phyloP scores from a whole-genome alignment of 345 rosid genomes.

The Clarkia xantiana region DNA sequence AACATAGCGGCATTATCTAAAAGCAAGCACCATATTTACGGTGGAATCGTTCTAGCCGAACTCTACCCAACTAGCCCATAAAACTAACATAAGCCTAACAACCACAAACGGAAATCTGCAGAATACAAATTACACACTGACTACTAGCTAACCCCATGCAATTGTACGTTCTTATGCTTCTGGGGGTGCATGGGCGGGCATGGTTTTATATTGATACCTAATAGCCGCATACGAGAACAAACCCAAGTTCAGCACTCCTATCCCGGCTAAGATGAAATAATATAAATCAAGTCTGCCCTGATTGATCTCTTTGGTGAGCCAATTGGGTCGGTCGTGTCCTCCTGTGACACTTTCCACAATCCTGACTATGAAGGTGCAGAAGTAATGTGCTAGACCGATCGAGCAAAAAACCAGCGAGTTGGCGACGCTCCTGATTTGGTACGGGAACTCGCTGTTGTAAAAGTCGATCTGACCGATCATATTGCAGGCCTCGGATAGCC shows the following conservation, averaged over 20 bases:
- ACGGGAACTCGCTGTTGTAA: conserved; percentile 46
- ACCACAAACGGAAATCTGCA: too few species aligned
- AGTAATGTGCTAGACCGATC: conserved; percentile 20
- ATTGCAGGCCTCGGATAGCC: conserved; percentile 46
- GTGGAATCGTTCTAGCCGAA: too few species aligned
- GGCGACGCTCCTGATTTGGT: conserved; percentile 45
- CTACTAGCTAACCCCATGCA: too few species aligned
- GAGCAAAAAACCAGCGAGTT: conserved; percentile 35
- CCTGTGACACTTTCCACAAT: conserved; percentile 26
- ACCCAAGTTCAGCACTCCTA: conserved; percentile 30
- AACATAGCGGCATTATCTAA: too few species aligned
- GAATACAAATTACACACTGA: too few species aligned
- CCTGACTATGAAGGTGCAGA: conserved; percentile 21
- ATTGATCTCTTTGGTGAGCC: conserved; percentile 40
- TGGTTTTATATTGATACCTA: conserved; percentile 28
- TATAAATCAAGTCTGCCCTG: conserved; percentile 40
- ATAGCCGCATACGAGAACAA: conserved; percentile 31
- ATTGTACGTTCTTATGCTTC: too few species aligned
- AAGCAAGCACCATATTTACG: too few species aligned
- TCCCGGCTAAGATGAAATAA: conserved; percentile 35
- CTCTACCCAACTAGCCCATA: too few species aligned
- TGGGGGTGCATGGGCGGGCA: too few species aligned
- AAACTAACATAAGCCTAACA: too few species aligned
- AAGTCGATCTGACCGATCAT: conserved; percentile 49
- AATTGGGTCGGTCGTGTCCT: conserved; percentile 23